A percentile compares a stretch with the other conserved stretches of the same genome.
phyloP scores from a whole-genome alignment of 208 protist genomes.

The Tritrichomonas foetus region DNA sequence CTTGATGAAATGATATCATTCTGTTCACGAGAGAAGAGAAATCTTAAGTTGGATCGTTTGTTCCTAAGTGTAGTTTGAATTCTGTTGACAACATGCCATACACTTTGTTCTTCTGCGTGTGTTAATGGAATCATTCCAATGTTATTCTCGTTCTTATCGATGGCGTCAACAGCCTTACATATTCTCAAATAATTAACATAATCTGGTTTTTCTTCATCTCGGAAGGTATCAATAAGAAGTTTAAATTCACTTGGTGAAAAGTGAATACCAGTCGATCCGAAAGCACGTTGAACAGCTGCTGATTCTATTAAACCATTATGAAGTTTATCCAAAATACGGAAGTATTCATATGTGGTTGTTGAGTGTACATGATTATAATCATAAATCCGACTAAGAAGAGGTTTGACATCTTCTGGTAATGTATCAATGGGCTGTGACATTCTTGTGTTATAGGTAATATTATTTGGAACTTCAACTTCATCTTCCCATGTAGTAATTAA shows the following conservation, averaged over 20 bases:
- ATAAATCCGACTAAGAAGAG: not conserved
- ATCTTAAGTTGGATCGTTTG: no score
- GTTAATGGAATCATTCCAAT: no score
- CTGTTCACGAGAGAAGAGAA: no score
- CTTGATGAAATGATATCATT: no score
- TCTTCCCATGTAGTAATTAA: not conserved
- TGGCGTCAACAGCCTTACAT: not conserved
- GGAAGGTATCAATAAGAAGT: not conserved
- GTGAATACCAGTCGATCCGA: not conserved
- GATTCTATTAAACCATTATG: not conserved
- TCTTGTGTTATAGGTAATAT: not conserved
- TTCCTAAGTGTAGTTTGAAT: no score
- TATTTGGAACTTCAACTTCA: not conserved
- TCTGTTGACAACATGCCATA: no score
- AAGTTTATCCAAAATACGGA: not conserved
- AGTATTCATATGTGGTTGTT: not conserved
- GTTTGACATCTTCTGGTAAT: no score
- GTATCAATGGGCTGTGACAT: no score
- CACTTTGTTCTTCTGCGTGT: no score
- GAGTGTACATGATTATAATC: not conserved
- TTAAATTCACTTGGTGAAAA: not conserved
- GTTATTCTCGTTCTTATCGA: no score
- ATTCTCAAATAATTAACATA: not conserved
- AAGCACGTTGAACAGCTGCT: not conserved
- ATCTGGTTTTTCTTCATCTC: not conserved